phyloP scores from a whole-genome alignment of 1,139 yeast genomes.

The Kurtzmaniella quercitrusa region DNA sequence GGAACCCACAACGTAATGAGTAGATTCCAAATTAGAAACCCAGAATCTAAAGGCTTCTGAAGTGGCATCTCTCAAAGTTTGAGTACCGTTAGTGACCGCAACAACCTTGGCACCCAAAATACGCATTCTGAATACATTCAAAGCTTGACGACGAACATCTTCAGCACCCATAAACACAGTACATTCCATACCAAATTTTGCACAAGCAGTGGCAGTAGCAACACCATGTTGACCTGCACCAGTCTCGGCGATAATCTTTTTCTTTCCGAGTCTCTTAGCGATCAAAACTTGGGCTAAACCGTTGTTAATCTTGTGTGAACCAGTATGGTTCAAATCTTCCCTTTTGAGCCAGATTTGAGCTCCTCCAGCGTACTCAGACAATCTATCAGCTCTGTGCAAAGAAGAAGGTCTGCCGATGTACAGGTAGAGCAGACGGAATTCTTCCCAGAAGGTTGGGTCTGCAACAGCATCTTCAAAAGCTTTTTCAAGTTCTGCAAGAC shows the following conservation, averaged over 20 bases:
- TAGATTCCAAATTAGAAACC: conserved; percentile 82
- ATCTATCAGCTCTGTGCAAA: conserved; percentile 84
- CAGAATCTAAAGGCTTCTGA: conserved; percentile 94
- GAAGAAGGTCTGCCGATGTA: conserved; percentile 97
- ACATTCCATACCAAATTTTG: conserved; percentile 93
- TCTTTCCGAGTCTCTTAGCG: conserved; percentile 90
- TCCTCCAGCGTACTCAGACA: conserved; percentile 89
- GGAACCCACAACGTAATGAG: conserved; percentile 95
- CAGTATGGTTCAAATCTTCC: conserved; percentile 97
- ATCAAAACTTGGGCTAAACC: conserved; percentile 92
- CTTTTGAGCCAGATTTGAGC: conserved; percentile 97
- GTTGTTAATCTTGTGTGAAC: conserved; percentile 95
- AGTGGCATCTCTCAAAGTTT: conserved; percentile 95
- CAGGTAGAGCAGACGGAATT: conserved; percentile 70
- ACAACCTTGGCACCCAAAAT: conserved; percentile 93
- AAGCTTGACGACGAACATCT: conserved; percentile 97
- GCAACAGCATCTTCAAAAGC: conserved; percentile 86
- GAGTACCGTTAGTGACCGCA: conserved; percentile 91
- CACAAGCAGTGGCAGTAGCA: conserved; percentile 99
- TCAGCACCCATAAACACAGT: conserved; percentile 99
- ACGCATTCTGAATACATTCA: conserved; percentile 96
- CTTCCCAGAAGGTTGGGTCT: conserved; percentile 91
- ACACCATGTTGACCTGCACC: conserved; percentile 99
- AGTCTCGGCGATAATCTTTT: conserved; percentile 91
- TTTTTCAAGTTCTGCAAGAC: conserved; percentile 80